Evolutionary conservation across 805 yeast species (phyloP), one percentile per base, ranked within the genome.

Genomic region (Metschnikowia henanensis): DNA sequence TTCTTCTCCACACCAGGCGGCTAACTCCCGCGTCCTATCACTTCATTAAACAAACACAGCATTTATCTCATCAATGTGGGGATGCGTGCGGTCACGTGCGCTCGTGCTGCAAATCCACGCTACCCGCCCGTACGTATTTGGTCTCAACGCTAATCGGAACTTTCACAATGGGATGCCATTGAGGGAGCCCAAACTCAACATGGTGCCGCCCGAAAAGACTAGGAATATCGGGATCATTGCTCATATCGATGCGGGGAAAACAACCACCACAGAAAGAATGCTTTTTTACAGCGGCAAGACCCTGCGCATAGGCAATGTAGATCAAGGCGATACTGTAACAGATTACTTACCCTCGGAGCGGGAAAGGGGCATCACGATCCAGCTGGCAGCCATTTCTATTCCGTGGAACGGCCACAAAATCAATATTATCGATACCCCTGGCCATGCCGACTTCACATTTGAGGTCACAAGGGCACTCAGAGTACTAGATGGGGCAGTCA

Each of bases 181-280:
- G 13, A 3, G 17, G 3, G 53, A 50, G 23, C 53, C 53, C 19
- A 43, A 47, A 20, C 45, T 67, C 29, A 68, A 67, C 39, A 49
- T 54, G 12, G 58, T 68, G 6, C 59, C 63, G 3, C 55, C 63
- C 1, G 54, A 51, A 16, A 68, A 68, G 41, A 76, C 85, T 19
- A 70, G 99, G 47, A 92, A 94, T 64, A 87, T 94, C 26, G 99
- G 99, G 2, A 89, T 94, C 55, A 90, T 94, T 31, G 99, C 99
- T n/a, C 99, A 94, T 61, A 94, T 94, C 41, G 99, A 94, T 70
- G 99, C 99, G 3, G 99, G 99, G 0, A 94, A 94, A 64, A 94
- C 99, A 3, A 94, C 99, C 2, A 91, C 99, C 1, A 92, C 99
- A 0, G 99, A 94, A 61, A 72, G 98, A 35, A 87, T 94, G 89